Base-by-base conservation (phyloP, 1,284 basidiomycete species). In the Ceratobasidium sp. region DNA sequence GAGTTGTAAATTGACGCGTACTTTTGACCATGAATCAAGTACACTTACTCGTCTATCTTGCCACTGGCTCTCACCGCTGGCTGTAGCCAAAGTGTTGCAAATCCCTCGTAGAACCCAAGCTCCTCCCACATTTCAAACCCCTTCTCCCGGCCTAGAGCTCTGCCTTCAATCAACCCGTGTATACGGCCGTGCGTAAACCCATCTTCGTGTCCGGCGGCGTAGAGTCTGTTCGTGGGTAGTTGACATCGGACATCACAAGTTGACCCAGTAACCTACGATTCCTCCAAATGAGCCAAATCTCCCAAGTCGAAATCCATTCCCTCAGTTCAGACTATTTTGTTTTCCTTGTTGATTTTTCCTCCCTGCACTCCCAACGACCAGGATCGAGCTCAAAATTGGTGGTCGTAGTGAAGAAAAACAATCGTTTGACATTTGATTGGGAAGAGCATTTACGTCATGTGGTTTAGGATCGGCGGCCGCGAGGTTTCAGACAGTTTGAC, bases 61-160 rank as follows among this genome's bases (percentile, higher is more conserved):
- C 73, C 14, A 72, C 72, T 53, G 71, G 46, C 59, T 45, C 64
- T 65, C 62, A 60, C 69, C 4, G 64, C 71, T 53, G 53, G 67
- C 60, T 74, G n/a, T 80, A 73, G 23, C 92, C 93, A 97, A 73
- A 90, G 86, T 65, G 78, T 75, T 2, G 94, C 93, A 78, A 92
- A 91, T 1, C 95, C 96, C 77, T 93, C 87, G 79, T 97, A 97
- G 79, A 91, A 98, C 1, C 93, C 96, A 5, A 98, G 85, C 80
- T 98, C 97, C 80, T 97, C 95, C 95, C 96, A 98, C 79, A 98
- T 88, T 81, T 97, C 94, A 80, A 91, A 98, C 0, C 93, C 94
- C 79, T 98, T 96, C 78, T 94, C 91, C 74, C 89, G 86, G 0
- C 96, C 97, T 2, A 98, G 84, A 2, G 91, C 90, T n/a, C 95